Evolutionary conservation across 2,329 filamentous ascomycete species (phyloP), one percentile per base, ranked within the genome.

Genomic region (Penicillium sp.): DNA sequence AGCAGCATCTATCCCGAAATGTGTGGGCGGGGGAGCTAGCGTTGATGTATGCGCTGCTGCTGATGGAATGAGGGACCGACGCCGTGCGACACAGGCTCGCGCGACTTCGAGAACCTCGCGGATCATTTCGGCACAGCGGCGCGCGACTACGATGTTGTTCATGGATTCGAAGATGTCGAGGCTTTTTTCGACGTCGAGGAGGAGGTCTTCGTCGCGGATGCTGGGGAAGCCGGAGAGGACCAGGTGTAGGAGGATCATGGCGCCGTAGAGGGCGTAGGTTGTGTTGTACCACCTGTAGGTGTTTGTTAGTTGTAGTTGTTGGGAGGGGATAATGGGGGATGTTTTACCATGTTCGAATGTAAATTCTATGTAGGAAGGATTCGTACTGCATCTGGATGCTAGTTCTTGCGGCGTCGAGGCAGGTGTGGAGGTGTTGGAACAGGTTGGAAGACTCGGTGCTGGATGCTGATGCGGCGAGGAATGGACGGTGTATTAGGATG

Each of bases 211-310:
- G 22, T 55, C 53, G 32, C 52, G 49, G 10, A 59, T 52, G 2
- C 44, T 44, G 13, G 53, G 56, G 28, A 57, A 52, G 22, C 56
- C 51, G 4, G 56, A 57, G 33, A 65, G 54, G 8, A 65, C 43
- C n/a, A 62, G 50, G 39, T 66, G 58, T 7, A 67, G 60, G 21
- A 66, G 53, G 26, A 67, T 66, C 61, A 66, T 66, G 46, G 57
- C 58, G 6, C 62, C 63, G 47, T 66, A 64, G n/a, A 66, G 52
- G 7, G 62, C 58, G 45, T 66, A 66, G 15, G 64, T 66, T 34
- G 63, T 63, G 29, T 63, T 64, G 40, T 67, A 66, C 64, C 64
- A 67, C 58, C 58, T 58, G 15, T 26, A 8, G 7, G 26, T 7
- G 26, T 26, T 7, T 26, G 26, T 26, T 26, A 8, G 9, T 26